These are phyloP conservation scores for Gossypium trilobum DNA, from an alignment of 441 rosid genomes.

Conservation along the genomic window DNA sequence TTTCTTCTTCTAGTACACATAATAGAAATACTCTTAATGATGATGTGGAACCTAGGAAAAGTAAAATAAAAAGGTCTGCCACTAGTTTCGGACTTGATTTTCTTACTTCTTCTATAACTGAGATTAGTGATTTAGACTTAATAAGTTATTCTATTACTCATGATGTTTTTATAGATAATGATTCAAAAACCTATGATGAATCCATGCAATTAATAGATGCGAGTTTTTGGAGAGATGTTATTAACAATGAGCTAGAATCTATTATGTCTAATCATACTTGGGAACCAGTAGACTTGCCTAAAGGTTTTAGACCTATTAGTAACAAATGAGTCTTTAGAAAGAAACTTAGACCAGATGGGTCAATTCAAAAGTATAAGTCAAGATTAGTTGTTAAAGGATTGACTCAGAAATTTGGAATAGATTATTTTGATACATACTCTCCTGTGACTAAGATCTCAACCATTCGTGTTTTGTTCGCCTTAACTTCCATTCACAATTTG, in stretches of 20 bases:
- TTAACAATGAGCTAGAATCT: neutral
- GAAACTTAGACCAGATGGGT: neutral
- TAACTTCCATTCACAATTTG: too few species aligned
- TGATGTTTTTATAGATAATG: neutral
- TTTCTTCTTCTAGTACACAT: neutral
- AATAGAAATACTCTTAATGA: neutral
- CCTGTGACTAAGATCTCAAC: neutral
- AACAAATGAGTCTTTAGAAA: neutral
- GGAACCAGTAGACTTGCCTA: neutral
- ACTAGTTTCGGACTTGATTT: neutral
- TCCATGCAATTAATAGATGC: neutral
- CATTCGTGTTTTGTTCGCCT: neutral
- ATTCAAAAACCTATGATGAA: neutral
- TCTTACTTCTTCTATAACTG: neutral
- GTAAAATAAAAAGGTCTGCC: neutral
- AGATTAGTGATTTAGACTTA: neutral
- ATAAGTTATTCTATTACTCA: neutral
- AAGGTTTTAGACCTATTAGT: neutral
- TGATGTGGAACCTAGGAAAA: neutral
- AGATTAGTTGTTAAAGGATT: neutral
- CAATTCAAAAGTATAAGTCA: neutral
- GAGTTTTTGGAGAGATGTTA: neutral
- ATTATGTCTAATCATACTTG: neutral
- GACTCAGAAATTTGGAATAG: neutral
- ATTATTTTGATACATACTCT: neutral